Base-by-base conservation (phyloP, 2,329 filamentous ascomycete species). In the Diplodia intermedia region DNA sequence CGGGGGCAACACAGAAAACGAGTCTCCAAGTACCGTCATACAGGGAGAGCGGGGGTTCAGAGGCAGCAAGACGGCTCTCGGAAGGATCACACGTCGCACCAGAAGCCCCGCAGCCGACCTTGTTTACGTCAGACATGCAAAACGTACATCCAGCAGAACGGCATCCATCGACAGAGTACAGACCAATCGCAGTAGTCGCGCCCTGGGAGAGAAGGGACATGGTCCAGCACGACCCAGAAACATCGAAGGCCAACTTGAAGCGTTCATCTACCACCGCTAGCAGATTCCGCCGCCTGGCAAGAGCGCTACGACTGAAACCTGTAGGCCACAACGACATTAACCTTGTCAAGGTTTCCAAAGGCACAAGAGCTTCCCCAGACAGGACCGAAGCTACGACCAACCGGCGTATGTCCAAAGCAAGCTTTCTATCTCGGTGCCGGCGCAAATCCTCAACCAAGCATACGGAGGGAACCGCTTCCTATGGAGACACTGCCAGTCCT, bases 361-460 rank as follows among this genome's bases (percentile, higher is more conserved):
- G 60, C 5, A 14, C 2, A 7, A 18, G 26, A 6, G 26, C 3
- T 3, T 31, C 38, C 12, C 20, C 38, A 2, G 29, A 23, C 4
- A 15, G 15, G 3, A 6, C 18, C 2, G 40, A 33, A 18, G 12
- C 12, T 4, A 18, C 11, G 7, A 18, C 15, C 6, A 36, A 38
- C 20, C 43, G 57, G 6, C 38, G 26, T 12, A 3, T 33, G 1
- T 61, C 57, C 6, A 57, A 40, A n/a, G 54, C 33, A 23, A 61
- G 57, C 57, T 61, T 61, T 18, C 15, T 61, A 18, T n/a, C 57
- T n/a, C 57, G 40, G 7, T 40, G 36, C 8, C 57, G 40, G 4
- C 57, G 18, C 26, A 15, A 8, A 5, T 31, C 38, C 3, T 43
- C 55, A 12, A 29, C n/a, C 15, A 14, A 60, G 38, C 33, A 6